Conservation (phyloP, 2,329 filamentous ascomycete genomes). For the Colletotrichum noveboracense region DNA sequence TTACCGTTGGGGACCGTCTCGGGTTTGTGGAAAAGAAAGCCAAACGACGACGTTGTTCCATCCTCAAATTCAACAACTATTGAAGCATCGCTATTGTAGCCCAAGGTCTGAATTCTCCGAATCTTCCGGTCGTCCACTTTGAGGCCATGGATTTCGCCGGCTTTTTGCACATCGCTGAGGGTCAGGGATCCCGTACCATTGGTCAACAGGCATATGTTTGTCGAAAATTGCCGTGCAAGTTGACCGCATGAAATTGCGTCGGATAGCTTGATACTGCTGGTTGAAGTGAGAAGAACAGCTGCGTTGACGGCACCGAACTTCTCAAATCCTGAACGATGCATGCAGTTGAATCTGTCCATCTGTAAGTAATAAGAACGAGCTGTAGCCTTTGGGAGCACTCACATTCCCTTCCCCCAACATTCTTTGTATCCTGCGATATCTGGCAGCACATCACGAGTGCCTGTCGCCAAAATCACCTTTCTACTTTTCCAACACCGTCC, state of each 20-base stretch:
- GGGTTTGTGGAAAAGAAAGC: not conserved
- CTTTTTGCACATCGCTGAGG: not conserved
- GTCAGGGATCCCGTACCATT: not conserved
- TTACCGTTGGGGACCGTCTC: not conserved
- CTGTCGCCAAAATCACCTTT: not conserved
- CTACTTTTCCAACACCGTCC: not conserved
- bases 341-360: not conserved
- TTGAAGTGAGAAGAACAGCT: not conserved
- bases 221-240: not conserved
- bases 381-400: not conserved
- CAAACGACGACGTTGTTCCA: not conserved
- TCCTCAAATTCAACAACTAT: not conserved
- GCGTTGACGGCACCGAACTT: not conserved
- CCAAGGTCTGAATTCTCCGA: not conserved
- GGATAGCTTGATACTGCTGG: not conserved
- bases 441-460: not conserved
- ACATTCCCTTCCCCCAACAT: not conserved
- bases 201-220: not conserved
- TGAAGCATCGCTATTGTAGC: no score
- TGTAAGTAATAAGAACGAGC: not conserved
- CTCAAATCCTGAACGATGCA: not conserved
- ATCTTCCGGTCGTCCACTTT: not conserved
- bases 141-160: not conserved
- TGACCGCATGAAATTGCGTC: not conserved
- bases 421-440: not conserved